Evolutionary conservation across 2,329 filamentous ascomycete genomes (phyloP).

Genomic region (Calonectria fujianensis): DNA sequence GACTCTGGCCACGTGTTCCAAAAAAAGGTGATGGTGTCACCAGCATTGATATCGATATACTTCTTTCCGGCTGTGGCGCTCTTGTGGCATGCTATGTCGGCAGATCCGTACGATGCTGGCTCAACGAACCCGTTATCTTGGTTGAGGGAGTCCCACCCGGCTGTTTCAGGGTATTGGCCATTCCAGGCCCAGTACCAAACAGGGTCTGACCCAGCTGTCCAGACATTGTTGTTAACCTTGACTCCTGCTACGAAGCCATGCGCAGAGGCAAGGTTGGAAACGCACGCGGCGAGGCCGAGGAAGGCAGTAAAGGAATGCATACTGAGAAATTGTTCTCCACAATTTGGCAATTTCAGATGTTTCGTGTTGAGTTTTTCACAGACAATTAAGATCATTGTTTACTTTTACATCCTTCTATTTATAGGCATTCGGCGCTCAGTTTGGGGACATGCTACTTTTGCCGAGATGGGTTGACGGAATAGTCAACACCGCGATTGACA

Average conservation of each 20-base stretch:
- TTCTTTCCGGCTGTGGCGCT: conserved; percentile 60
- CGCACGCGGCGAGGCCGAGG: conserved; percentile 35
- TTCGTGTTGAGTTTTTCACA: not conserved
- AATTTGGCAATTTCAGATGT: not conserved
- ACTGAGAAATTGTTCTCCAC: not conserved
- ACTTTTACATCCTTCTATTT: not conserved
- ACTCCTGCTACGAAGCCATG: conserved; percentile 45
- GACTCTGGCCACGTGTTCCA: conserved; percentile 65
- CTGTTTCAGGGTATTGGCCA: conserved; percentile 28
- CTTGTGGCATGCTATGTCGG: conserved; percentile 68
- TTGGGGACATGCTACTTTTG: too few relatives aligned
- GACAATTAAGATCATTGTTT: not conserved
- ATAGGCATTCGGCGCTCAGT: not conserved
- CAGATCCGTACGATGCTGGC: conserved; percentile 58
- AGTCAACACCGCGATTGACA: not conserved
- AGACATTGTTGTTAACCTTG: conserved; percentile 41
- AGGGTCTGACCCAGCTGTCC: conserved; percentile 41
- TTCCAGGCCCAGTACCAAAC: conserved; percentile 41
- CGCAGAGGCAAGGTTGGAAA: conserved; percentile 36
- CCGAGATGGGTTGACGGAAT: not conserved
- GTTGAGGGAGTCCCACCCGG: conserved; percentile 63
- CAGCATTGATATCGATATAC: conserved; percentile 61
- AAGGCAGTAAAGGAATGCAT: conserved; percentile 21
- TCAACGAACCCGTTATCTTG: conserved; percentile 71
- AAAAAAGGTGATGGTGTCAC: conserved; percentile 61